Percentiles rank a stretch among this genome's conserved stretches.
Evolutionary conservation across 106 monocot species (phyloP).

Genomic region (Platanthera guangdongensis): DNA sequence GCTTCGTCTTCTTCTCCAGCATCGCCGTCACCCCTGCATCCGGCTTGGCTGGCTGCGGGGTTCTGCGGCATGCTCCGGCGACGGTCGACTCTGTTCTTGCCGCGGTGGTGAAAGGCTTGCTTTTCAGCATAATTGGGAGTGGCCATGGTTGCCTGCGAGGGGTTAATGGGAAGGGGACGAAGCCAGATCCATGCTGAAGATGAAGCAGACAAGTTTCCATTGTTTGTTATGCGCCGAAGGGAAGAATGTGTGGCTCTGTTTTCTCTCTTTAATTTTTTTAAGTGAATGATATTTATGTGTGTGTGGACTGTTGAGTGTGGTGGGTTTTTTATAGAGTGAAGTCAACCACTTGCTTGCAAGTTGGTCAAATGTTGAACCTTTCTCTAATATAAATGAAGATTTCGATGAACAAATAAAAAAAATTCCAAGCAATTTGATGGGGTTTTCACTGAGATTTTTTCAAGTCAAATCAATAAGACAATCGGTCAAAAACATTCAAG

Average conservation of each 20-base stretch:
- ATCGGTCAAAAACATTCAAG: no score
- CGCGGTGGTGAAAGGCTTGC: background rate
- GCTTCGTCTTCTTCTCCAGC: slow-evolving; percentile 17
- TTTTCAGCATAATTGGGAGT: background rate
- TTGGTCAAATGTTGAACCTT: no score
- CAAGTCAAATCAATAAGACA: no score
- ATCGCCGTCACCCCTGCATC: background rate
- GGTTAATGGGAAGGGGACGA: background rate
- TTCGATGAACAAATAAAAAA: no score
- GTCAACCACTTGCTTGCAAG: no score
- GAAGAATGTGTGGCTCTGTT: background rate
- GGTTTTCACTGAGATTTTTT: no score
- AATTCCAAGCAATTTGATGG: no score
- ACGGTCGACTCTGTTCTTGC: slow-evolving; percentile 4
- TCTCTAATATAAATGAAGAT: no score
- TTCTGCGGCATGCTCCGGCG: background rate
- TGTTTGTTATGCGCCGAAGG: slow-evolving; percentile 1
- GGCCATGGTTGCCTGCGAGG: background rate
- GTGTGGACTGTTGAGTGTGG: background rate
- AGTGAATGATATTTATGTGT: background rate
- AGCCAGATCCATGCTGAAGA: slow-evolving; percentile 12
- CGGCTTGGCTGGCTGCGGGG: background rate
- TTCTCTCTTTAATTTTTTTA: background rate
- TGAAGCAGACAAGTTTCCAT: slow-evolving; percentile 18
- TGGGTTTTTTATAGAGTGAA: background rate